These are phyloP conservation scores for Cyclocybe cylindracea DNA, from an alignment of 768 basidiomycete species.

Conservation along the genomic window DNA sequence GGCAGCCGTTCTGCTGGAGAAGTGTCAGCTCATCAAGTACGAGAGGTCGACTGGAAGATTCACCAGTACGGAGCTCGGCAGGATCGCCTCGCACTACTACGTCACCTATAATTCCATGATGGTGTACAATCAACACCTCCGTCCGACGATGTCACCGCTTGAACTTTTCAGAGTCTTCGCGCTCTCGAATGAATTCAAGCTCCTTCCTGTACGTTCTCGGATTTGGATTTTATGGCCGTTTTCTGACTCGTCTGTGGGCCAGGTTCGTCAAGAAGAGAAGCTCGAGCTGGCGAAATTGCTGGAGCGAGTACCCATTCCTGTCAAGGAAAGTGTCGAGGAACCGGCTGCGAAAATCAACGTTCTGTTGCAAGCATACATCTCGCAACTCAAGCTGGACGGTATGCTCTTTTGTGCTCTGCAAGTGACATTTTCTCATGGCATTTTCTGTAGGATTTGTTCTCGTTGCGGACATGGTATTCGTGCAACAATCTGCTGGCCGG, in stretches of 20 bases:
- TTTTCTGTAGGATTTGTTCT: conserved; percentile 66
- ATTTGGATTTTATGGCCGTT: neutral
- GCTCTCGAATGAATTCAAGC: conserved; percentile 92
- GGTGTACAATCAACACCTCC: conserved; percentile 92
- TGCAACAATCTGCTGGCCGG: conserved; percentile 96
- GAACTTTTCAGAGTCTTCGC: conserved; percentile 97
- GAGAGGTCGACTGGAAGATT: conserved; percentile 86
- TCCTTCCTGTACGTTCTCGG: conserved; percentile 64
- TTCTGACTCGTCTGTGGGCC: neutral
- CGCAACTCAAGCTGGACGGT: conserved; percentile 90
- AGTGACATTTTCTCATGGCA: neutral
- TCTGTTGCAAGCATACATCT: conserved; percentile 91
- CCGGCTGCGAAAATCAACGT: conserved; percentile 98
- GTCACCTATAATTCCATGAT: conserved; percentile 96
- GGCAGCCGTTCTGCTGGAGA: conserved; percentile 91
- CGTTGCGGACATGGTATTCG: conserved; percentile 92
- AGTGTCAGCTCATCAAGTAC: conserved; percentile 93
- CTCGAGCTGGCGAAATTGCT: conserved; percentile 87
- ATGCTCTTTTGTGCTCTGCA: conserved; percentile 7
- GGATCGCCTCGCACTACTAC: conserved; percentile 95
- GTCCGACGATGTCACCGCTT: conserved; percentile 81
- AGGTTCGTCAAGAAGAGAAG: conserved; percentile 87
- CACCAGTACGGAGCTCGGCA: conserved; percentile 90
- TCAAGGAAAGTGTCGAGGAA: conserved; percentile 96
- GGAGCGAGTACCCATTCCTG: conserved; percentile 94